Conservation (phyloP, 352 stramenopile species). For the Phytopythium oedochilum region DNA sequence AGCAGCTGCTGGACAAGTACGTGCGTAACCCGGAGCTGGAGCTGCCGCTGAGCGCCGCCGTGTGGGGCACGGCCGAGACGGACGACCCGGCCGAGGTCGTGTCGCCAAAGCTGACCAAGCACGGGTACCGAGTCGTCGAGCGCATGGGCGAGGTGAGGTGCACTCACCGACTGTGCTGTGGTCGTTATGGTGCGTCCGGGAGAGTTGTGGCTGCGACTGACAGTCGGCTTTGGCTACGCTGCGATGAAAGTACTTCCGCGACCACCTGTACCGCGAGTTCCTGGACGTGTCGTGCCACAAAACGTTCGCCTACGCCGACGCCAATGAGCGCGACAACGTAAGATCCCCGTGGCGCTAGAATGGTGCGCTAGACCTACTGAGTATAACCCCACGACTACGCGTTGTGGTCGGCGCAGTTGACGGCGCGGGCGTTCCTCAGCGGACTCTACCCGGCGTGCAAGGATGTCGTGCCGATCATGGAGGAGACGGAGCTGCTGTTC, state of each 20-base stretch:
- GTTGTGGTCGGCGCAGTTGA: conserved; percentile 27
- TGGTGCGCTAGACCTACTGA: too few species aligned
- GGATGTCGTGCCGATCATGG: conserved; percentile 48
- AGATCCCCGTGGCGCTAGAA: too few species aligned
- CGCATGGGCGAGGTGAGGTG: conserved; percentile 67
- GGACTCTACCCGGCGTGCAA: conserved; percentile 52
- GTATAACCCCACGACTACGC: background rate
- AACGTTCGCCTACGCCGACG: conserved; percentile 64
- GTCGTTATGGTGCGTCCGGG: too few species aligned
- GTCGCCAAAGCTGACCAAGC: conserved; percentile 75
- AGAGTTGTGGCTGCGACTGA: background rate
- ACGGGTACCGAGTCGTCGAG: conserved; percentile 58
- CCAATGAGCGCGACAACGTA: conserved; percentile 75
- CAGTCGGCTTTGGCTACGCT: background rate
- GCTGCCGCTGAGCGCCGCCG: conserved; percentile 43
- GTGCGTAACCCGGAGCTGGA: conserved; percentile 53
- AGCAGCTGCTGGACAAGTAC: conserved; percentile 53
- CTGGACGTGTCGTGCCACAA: conserved; percentile 45
- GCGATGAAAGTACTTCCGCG: conserved; percentile 49
- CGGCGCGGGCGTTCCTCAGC: conserved; percentile 53
- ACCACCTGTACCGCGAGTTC: conserved; percentile 62
- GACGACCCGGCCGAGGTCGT: conserved; percentile 60
- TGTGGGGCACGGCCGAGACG: conserved; percentile 64
- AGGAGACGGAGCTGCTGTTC: conserved; percentile 54
- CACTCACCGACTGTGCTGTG: background rate